A percentile compares a stretch with the other conserved stretches of the same genome.
Conservation (phyloP, 768 basidiomycete species). For the Rhodotorula babjevae region DNA sequence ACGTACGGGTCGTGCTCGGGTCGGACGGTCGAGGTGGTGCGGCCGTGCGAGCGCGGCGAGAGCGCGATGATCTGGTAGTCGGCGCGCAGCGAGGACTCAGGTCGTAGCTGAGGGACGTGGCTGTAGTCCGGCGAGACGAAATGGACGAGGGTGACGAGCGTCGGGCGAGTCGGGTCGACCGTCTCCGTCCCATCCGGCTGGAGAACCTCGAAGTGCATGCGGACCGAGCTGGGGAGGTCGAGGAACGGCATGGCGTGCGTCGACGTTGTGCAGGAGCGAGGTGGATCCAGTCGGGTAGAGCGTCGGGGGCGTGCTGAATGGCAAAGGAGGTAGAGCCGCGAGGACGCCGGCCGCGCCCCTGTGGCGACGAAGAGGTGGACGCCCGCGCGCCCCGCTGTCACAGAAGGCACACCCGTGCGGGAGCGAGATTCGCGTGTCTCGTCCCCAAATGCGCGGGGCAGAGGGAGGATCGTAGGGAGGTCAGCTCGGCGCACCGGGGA, state of each 20-base stretch:
- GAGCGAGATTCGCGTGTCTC: no score
- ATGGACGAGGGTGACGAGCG: conserved; percentile 8
- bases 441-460: no score
- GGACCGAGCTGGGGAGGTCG: conserved; percentile 1
- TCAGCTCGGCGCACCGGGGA: no score
- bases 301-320: no score
- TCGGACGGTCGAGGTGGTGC: not conserved
- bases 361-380: no score
- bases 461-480: no score
- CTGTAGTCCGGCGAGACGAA: not conserved
- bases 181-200: not conserved
- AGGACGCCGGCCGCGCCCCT: no score
- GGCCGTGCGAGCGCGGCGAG: conserved; percentile 6
- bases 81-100: not conserved
- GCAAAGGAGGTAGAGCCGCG: no score
- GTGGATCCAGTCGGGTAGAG: no score
- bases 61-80: conserved; percentile 6
- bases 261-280: no score
- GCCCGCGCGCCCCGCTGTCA: no score
- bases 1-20: not conserved
- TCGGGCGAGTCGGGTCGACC: not conserved
- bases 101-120: not conserved
- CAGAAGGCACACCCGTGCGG: no score
- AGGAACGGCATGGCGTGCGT: conserved; percentile 1
- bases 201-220: conserved; percentile 11